Conservation (phyloP, 192 early-diverging fungal genomes). For the Coemansia sp. region DNA sequence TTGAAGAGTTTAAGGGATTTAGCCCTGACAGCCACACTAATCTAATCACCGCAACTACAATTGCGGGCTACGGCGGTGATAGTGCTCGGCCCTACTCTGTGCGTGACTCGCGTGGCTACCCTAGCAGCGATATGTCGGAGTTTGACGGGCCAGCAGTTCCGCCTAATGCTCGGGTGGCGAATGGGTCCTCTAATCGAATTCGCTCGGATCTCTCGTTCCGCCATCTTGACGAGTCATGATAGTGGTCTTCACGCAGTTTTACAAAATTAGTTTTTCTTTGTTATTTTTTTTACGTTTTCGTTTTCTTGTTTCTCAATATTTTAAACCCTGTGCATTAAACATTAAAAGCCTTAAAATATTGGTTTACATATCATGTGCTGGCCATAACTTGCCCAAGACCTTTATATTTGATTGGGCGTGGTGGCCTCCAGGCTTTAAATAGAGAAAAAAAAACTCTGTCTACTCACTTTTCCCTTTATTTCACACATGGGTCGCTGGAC, state of each 20-base stretch:
- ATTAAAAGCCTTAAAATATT: background rate
- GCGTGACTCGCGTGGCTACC: conserved; percentile 1
- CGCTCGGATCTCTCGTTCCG: background rate
- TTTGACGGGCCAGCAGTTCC: background rate
- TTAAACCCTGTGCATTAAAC: background rate
- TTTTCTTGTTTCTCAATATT: background rate
- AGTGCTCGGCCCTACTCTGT: background rate
- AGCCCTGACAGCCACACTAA: conserved; percentile 24
- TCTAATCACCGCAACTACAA: background rate
- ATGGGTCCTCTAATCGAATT: background rate
- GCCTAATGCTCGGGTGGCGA: conserved; percentile 1
- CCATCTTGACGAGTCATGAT: background rate
- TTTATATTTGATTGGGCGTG: background rate
- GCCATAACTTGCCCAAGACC: background rate
- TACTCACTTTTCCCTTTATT: background rate
- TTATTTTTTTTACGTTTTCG: background rate
- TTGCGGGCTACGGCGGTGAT: conserved; percentile 13
- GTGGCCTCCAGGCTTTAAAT: too few species aligned
- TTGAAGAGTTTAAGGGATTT: conserved; percentile 28
- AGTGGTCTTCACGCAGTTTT: background rate
- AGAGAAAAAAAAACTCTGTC: background rate
- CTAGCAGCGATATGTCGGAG: conserved; percentile 2
- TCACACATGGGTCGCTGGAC: conserved; percentile 41
- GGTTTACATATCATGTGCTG: too few species aligned
- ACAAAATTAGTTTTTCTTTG: background rate